phyloP scores from a whole-genome alignment of 192 early-diverging fungal species.

The Mortierella alpina region DNA sequence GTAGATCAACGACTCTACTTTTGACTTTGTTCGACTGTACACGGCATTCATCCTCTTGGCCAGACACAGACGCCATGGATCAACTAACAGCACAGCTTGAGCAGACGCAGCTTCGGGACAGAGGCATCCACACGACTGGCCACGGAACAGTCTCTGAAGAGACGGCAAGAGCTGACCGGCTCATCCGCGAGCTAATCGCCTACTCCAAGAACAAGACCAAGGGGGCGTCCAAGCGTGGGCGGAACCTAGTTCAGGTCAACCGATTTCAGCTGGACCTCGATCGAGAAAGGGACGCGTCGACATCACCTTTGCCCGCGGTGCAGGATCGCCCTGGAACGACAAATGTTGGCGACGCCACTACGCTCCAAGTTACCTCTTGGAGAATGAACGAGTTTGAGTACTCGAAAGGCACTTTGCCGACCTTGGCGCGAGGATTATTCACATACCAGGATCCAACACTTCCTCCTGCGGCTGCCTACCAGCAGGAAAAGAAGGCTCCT shows the following conservation, averaged over 20 bases:
- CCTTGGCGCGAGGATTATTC: constrained; percentile 87
- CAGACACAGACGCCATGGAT: not conserved
- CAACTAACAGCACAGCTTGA: constrained; percentile 3
- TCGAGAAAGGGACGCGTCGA: not conserved
- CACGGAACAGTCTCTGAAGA: not conserved
- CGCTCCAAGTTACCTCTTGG: constrained; percentile 61
- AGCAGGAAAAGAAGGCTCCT: not conserved
- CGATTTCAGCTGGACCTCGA: constrained; percentile 20
- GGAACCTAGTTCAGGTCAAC: constrained; percentile 42
- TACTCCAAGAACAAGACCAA: constrained; percentile 22
- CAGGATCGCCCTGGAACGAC: not conserved
- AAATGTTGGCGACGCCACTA: not conserved
- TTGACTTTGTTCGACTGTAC: not conserved
- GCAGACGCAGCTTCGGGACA: constrained; percentile 9
- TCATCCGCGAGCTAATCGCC: constrained; percentile 22
- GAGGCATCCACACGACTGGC: not conserved
- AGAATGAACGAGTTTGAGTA: constrained; percentile 77
- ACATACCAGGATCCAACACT: constrained; percentile 53
- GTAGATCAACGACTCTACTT: no score
- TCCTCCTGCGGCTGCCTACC: not conserved
- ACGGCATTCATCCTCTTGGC: not conserved
- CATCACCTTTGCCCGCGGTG: not conserved
- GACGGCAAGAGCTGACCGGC: constrained; percentile 9
- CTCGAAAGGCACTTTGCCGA: constrained; percentile 76
- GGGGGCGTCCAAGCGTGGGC: constrained; percentile 4